A percentile compares a stretch with the other conserved stretches of the same genome.
These are phyloP conservation scores for Betula pendula DNA, from an alignment of 306 rosid species.

Conservation along the genomic window DNA sequence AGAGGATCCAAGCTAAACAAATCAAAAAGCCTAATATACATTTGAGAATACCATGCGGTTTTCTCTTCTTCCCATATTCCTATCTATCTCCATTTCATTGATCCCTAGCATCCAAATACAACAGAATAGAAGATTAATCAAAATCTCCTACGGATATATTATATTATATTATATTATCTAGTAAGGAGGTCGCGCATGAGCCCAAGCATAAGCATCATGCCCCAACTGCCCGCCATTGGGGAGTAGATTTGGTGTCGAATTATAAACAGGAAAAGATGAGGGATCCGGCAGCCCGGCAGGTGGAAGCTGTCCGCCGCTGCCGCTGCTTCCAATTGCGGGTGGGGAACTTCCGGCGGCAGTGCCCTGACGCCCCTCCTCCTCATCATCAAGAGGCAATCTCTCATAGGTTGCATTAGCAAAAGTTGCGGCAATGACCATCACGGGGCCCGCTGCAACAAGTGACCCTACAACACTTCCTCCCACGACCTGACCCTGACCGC, in stretches of 20 bases:
- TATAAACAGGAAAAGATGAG: constrained; percentile 59
- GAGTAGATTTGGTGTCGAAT: constrained; percentile 62
- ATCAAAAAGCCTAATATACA: constrained; percentile 42
- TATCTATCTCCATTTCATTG: constrained; percentile 15
- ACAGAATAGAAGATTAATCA: constrained; percentile 20
- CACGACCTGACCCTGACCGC: constrained; percentile 85
- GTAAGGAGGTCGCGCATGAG: constrained; percentile 66
- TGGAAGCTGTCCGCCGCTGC: constrained; percentile 49
- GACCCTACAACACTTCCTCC: constrained; percentile 95
- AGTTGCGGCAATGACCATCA: constrained; percentile 88
- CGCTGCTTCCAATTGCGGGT: constrained; percentile 48
- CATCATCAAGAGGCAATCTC: constrained; percentile 86
- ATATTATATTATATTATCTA: too few species aligned
- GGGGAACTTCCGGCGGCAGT: constrained; percentile 49
- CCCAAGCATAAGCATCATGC: constrained; percentile 79
- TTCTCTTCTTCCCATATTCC: constrained; percentile 24
- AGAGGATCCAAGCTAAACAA: constrained; percentile 27
- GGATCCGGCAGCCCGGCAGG: constrained; percentile 54
- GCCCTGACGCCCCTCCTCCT: constrained; percentile 52
- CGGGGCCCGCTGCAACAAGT: constrained; percentile 86
- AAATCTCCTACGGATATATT: constrained; percentile 1
- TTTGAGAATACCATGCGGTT: constrained; percentile 10
- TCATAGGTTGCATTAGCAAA: constrained; percentile 94
- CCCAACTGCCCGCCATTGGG: constrained; percentile 64
- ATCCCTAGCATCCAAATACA: constrained; percentile 29